Evolutionary conservation across 2,329 filamentous ascomycete genomes (phyloP), one percentile per base, ranked within the genome.

Genomic region (Ceratocystis albifundus): DNA sequence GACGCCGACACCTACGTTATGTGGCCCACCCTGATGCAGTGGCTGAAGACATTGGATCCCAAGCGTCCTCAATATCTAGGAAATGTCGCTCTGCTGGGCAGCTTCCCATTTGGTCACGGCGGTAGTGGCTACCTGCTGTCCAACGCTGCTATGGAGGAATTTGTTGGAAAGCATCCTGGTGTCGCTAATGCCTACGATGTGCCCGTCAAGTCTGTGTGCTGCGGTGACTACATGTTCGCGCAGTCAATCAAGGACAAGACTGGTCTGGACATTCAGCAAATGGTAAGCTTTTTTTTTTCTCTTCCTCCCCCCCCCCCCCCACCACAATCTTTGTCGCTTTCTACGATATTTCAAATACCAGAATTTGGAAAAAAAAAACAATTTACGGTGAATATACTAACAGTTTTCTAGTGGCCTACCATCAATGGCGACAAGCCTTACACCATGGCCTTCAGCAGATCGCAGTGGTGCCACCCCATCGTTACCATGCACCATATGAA

Each of bases 1-100:
- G 82, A 85, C 65, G 80, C 81, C 62, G 82, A 84, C 71, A 82
- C 81, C 7, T 84, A 84, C 70, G 76, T 84, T 10, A 73, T 82
- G 50, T 82, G 81, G 79, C 74, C 77, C 15, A 83, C 80, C 65
- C 71, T 84, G 28, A 74, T 79, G 41, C 73, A 77, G 46, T 84
- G 80, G 78, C 73, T 84, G 55, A 70, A 72, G 50, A 73, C 70
- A 32, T 71, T 83, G 17, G 74, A 82, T 69, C 74, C 78, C 0
- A 70, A 68, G 1, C 74, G 79, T 65, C 74, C 75, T 55, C 73
- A 77, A 46, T 84, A 83, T 69, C 71, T 84, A 12, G 82, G 82
- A 12, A 81, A 80, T 65, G 73, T 78, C 4, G 76, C 79, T 7
- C 75, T 77, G 61, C 70, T 81, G 46, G 71, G 73, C 20, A 72